Base-by-base conservation (phyloP, 2,329 filamentous ascomycete species). In the Fusarium citri region DNA sequence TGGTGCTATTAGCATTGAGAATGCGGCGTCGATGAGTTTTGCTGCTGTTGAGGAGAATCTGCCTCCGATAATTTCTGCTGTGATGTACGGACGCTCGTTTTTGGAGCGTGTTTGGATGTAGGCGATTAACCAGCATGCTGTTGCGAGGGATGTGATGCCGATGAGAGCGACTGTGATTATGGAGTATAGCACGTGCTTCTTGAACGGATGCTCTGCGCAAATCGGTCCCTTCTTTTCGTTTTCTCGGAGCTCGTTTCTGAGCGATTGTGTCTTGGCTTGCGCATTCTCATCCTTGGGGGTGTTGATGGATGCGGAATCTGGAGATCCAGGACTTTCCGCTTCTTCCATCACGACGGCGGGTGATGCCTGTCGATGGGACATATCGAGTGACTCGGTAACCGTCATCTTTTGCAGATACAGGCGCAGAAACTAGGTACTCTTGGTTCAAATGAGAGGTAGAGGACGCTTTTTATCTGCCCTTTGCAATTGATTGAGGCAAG, bases 21-120 rank as follows among this genome's bases (percentile, higher is more conserved):
- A 70, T 11, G 64, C 50, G 2, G 59, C 67, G 14, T 70, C 67
- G 2, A 70, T 64, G 6, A 70, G 64, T 8, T 70, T 70, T n/a
- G 68, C 67, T n/a, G 18, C 18, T 2, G 68, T 71, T 0, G 65
- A 53, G 2, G 34, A 55, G 25, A 71, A 26, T 5, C 25, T 54
- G 11, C 67, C 68, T 5, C 64, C 59, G 6, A 67, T 50, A 7
- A 55, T 34, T 6, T 59, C 45, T 5, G 68, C 67, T 46, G 37
- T 16, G 8, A 70, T 60, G 6, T 68, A 71, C 7, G 22, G 48
- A 3, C 6, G 48, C 16, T 41, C 18, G 3, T 40, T 63, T 5
- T 51, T 37, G 8, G 31, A 12, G 12, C 6, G 20, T 42, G 26
- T 30, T 5, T 68, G 55, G 3, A 71, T 61, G 30, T 60, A 30